Evolutionary conservation across 495 filamentous ascomycete species (phyloP).

Genomic region (Aspergillus asperescens): DNA sequence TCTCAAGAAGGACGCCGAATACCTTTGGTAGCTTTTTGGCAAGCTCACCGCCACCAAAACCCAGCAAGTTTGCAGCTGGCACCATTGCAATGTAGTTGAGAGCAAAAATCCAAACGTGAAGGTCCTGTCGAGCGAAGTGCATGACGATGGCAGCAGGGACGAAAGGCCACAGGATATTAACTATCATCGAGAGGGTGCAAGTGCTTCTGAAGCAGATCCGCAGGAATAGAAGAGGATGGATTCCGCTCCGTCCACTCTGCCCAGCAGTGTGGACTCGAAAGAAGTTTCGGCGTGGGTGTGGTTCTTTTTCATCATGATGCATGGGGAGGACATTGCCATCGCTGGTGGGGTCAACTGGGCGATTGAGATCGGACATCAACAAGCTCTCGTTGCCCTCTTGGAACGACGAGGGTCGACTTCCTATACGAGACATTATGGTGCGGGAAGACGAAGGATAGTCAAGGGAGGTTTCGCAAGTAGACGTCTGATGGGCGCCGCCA

Average conservation of each 20-base stretch:
- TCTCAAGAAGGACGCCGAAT: slow-evolving; percentile 70
- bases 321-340: slow-evolving; percentile 25
- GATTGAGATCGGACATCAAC: slow-evolving; percentile 3
- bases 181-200: slow-evolving; percentile 50
- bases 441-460: neutral
- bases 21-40: slow-evolving; percentile 72
- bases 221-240: slow-evolving; percentile 57
- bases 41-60: slow-evolving; percentile 78
- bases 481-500: neutral
- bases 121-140: slow-evolving; percentile 56
- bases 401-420: neutral
- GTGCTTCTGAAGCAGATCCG: slow-evolving; percentile 55
- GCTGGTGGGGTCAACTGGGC: neutral
- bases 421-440: neutral
- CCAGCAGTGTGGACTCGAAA: slow-evolving; percentile 55
- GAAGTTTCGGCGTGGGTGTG: slow-evolving; percentile 18
- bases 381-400: slow-evolving; percentile 1
- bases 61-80: slow-evolving; percentile 79
- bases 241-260: slow-evolving; percentile 57
- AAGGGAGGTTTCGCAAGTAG: neutral
- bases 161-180: slow-evolving; percentile 72
- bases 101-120: slow-evolving; percentile 60
- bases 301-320: slow-evolving; percentile 21
- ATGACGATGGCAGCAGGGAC: slow-evolving; percentile 63
- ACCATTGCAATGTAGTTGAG: slow-evolving; percentile 80